Conservation (phyloP, 495 filamentous ascomycete species). For the Penicillium ochrochloron region DNA sequence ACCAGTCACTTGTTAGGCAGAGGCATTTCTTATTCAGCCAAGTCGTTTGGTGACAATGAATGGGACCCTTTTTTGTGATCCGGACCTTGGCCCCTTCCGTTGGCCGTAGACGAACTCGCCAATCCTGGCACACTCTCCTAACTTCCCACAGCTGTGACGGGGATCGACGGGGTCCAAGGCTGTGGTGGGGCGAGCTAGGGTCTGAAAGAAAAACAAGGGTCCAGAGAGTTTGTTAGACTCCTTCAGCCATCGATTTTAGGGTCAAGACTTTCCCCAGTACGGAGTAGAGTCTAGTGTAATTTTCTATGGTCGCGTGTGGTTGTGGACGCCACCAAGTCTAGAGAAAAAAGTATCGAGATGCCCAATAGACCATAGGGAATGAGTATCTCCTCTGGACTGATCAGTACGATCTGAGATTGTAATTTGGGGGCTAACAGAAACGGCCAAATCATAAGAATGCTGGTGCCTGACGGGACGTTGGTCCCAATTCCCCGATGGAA, state of each 20-base stretch:
- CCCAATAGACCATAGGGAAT: not conserved
- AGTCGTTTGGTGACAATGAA: not conserved
- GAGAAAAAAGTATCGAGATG: not conserved
- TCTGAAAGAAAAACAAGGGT: not conserved
- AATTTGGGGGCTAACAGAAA: not conserved
- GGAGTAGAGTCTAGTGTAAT: not conserved
- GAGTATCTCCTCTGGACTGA: not conserved
- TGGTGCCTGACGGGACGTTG: conserved; percentile 16
- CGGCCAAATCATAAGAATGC: conserved; percentile 1
- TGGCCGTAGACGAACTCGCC: not conserved
- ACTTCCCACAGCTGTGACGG: not conserved
- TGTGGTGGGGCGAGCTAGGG: not conserved
- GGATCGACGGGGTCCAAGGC: conserved; percentile 7
- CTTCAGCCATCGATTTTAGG: not conserved
- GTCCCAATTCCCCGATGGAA: too few species aligned
- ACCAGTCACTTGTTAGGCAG: not conserved
- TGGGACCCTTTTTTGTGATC: not conserved
- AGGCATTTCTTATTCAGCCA: conserved; percentile 5
- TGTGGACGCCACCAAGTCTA: not conserved
- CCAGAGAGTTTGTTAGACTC: not conserved
- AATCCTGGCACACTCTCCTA: not conserved
- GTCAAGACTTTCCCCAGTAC: not conserved
- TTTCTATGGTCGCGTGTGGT: not conserved
- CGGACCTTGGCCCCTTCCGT: not conserved
- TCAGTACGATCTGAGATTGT: not conserved